Base-by-base conservation (phyloP, 495 filamentous ascomycete genomes). In the Penicillium diatomitis region DNA sequence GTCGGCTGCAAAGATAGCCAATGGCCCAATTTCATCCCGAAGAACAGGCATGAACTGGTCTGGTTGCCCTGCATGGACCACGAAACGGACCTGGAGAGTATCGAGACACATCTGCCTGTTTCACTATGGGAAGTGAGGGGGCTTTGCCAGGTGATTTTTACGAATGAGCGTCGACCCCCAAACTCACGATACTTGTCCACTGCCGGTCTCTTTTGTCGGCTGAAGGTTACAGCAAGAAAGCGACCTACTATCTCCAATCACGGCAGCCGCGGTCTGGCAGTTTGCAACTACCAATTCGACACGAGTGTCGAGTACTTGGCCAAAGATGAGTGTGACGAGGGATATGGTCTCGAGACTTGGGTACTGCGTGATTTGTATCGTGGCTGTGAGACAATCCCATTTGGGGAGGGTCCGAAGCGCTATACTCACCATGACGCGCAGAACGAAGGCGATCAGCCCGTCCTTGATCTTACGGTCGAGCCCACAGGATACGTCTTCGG, bases 401-500 rank as follows among this genome's bases (percentile, higher is more conserved):
- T 44, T 20, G 41, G 41, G 34, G 41, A 32, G n/a, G 41, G 41
- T 32, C 29, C 32, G 41, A n/a, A 12, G 5, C 30, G 30, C 27
- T 44, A 33, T 9, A 33, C 30, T 4, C 3, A 27, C 30, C 30
- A 8, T 11, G 40, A 11, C 4, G 40, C 29, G 28, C 10, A 44
- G n/a, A 11, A 59, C 4, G 47, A 60, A 12, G 36, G 48, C 29
- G 12, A 41, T 28, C 37, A 42, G 7, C 8, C 36, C 6, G 35
- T 60, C 4, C 45, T 60, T 11, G 55, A 65, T 38, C 54, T 62
- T 20, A 59, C 59, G 0, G 30, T 43, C 6, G 6, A 32, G 0
- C 7, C 34, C 0, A 55, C 65, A 5, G 54, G 60, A 32, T 89
- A 87, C 47, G 82, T 80, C 0, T 81, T 86, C 31, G 82, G 77